Evolutionary conservation across 148 eudicot genomes (phyloP).

Genomic region (Chenopodium formosanum): DNA sequence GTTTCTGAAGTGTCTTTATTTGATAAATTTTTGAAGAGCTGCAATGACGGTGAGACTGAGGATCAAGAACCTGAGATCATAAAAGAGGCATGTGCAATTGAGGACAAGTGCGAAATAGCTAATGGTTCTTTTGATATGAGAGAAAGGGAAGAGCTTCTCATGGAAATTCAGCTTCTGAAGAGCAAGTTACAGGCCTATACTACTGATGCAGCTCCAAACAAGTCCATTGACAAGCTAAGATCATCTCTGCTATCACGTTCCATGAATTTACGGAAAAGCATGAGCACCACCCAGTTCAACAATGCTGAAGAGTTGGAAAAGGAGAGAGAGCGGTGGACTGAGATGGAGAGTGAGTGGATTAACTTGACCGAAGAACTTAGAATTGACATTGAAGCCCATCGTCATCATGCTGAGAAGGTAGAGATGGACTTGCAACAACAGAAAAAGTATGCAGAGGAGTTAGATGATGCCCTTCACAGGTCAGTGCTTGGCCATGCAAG

Average conservation of each 20-base stretch:
- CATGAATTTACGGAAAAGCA: slow-evolving; percentile 66
- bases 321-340: slow-evolving; percentile 89
- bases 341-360: slow-evolving; percentile 99
- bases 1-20: not conserved
- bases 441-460: slow-evolving; percentile 72
- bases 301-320: slow-evolving; percentile 73
- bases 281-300: slow-evolving; percentile 37
- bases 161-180: slow-evolving; percentile 64
- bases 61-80: slow-evolving; percentile 47
- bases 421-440: slow-evolving; percentile 71
- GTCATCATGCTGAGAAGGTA: slow-evolving; percentile 58
- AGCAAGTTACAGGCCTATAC: slow-evolving; percentile 52
- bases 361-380: slow-evolving; percentile 86
- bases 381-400: slow-evolving; percentile 71
- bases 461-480: slow-evolving; percentile 81
- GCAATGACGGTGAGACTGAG: slow-evolving; percentile 14
- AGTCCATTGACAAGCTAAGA: slow-evolving; percentile 60
- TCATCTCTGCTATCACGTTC: slow-evolving; percentile 77
- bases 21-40: slow-evolving; percentile 2
- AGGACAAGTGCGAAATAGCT: slow-evolving; percentile 28
- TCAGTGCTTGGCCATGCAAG: slow-evolving; percentile 73
- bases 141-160: slow-evolving; percentile 83
- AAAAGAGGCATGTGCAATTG: slow-evolving; percentile 59
- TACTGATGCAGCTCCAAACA: slow-evolving; percentile 44
- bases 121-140: slow-evolving; percentile 40